Base-by-base conservation (phyloP, 495 filamentous ascomycete species). In the Baudoinia panamericana region DNA sequence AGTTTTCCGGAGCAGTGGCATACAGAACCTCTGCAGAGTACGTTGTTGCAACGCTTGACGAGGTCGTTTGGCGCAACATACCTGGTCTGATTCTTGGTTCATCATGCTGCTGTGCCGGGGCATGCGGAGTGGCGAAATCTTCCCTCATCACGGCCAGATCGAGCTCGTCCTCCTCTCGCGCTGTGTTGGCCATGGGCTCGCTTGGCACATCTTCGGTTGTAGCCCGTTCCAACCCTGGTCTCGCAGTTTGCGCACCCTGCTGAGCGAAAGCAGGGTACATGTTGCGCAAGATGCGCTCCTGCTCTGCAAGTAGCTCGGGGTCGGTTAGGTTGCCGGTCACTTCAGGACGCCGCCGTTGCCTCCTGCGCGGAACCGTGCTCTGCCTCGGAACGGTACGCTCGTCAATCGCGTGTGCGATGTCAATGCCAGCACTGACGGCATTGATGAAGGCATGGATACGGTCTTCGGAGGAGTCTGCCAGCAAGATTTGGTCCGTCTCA, bases 401-500 rank as follows among this genome's bases (percentile, higher is more conserved):
- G 21, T 75, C 71, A 19, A 75, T 57, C n/a, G 68, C 60, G 7
- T 53, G 54, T 7, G 70, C 61, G 17, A 74, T 61, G 50, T 72
- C 67, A 30, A 74, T 66, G n/a, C 64, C 68, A 22, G 64, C 63
- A 43, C 63, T 65, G 22, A 76, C 43, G 5, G 56, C 53, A 41
- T 73, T 61, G 0, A 80, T 53, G 70, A 76, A 74, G 12, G 60
- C 60, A 36, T 75, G 57, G 44, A 75, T 72, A 3, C 61, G 63
- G 30, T 67, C 63, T 36, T 76, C 52, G 13, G 67, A 62, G 26
- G 62, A 47, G 46, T 69, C 73, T 13, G 68, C 68, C 16, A 81
- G 53, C 5, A 81, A 48, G 39, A 81, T 72, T 56, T 81, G 76
- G 38, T 80, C 74, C 4, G 70, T 66, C 47, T 80, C 76, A 9